Evolutionary conservation across 129 eudicot species (phyloP), one percentile per base, ranked within the genome.

Genomic region (Pulicaria dysenterica): DNA sequence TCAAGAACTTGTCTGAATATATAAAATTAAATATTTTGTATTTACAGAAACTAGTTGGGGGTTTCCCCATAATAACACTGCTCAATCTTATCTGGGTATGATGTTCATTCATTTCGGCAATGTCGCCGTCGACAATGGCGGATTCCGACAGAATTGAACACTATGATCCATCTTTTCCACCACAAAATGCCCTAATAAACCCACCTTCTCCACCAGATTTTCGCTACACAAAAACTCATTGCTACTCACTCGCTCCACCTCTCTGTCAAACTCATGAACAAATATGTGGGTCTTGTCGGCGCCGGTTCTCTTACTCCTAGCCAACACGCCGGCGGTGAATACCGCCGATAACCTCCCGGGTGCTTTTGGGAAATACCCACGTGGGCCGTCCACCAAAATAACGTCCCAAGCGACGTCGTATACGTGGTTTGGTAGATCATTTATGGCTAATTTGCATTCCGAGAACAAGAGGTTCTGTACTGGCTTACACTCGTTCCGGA

Each of bases 321-420:
- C 97, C 36, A 94, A 60, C 11, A 90, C 97, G 1, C 89, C 93
- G 65, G 99, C 96, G 8, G 90, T 88, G 60, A 84, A 94, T 11
- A 94, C 83, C 49, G 88, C 81, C 82, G 96, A 48, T 78, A 84
- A 64, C 40, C 97, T 81, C 49, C 98, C 99, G 37, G 99, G 98
- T 8, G 92, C 83, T 8, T 64, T 75, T 2, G 85, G 85, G 8
- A 61, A 76, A 36, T 80, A 79, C 50, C 97, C 99, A 24, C 89
- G 83, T 38, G 99, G 98, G 3, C 97, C 99, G 43, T 94, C 99
- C 0, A 94, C 74, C 36, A 94, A 1, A 24, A 94, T 94, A 2
- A 90, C 81, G 19, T 94, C 99, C 99, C 99, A 94, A 0, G 78
- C 69, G 46, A 94, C 86, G 37, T 90, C 97, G 81, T 94, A 94